A percentile compares a stretch with the other conserved stretches of the same genome.
Conservation (phyloP, 768 basidiomycete genomes). For the Xerocomellus dryophilus region DNA sequence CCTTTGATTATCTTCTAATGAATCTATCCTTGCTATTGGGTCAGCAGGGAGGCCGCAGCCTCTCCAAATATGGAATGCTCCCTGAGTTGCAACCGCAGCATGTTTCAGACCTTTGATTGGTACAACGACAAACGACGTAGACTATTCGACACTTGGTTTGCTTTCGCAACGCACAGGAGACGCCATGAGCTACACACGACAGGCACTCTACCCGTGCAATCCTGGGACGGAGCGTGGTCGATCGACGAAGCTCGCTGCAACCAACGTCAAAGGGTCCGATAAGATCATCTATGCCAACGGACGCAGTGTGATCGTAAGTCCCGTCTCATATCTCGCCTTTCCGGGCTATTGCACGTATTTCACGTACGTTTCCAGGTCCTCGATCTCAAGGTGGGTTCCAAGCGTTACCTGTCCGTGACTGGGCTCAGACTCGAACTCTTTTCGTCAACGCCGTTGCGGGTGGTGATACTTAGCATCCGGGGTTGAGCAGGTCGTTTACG, state of each 20-base stretch:
- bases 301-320: constrained; percentile 77
- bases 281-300: constrained; percentile 87
- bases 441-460: background rate
- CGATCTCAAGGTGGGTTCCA: constrained; percentile 67
- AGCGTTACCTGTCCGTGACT: background rate
- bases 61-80: constrained; percentile 15
- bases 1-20: constrained; percentile 1
- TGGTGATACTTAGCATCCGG: constrained; percentile 53
- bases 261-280: constrained; percentile 47
- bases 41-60: background rate
- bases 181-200: constrained; percentile 50
- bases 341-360: background rate
- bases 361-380: constrained; percentile 55
- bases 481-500: constrained; percentile 60
- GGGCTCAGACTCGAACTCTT: background rate
- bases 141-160: background rate
- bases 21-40: background rate
- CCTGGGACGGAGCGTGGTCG: constrained; percentile 65
- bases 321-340: background rate
- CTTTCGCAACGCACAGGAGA: background rate
- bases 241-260: constrained; percentile 69
- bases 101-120: constrained; percentile 1
- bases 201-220: constrained; percentile 61
- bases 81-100: constrained; percentile 18
- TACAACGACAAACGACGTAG: background rate